These are phyloP conservation scores for Gossypium rotundifolium DNA, from an alignment of 345 rosid species.

Conservation along the genomic window DNA sequence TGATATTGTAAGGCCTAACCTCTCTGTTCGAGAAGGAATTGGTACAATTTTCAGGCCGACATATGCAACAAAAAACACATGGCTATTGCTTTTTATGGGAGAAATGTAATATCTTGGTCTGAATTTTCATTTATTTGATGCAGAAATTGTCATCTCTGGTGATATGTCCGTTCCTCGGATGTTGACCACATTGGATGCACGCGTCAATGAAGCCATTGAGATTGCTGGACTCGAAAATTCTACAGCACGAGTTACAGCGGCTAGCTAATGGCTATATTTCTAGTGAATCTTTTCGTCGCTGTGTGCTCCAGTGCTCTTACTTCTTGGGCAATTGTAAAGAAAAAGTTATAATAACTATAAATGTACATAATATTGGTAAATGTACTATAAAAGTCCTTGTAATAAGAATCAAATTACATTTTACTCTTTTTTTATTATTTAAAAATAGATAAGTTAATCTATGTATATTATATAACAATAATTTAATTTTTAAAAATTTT, in stretches of 20 bases:
- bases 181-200: slow-evolving; percentile 39
- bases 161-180: slow-evolving; percentile 64
- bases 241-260: slow-evolving; percentile 21
- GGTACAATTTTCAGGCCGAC: slow-evolving; percentile 27
- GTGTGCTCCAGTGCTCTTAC: no score
- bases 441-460: no score
- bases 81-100: neutral
- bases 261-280: neutral
- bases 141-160: slow-evolving; percentile 69
- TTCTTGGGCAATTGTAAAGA: neutral
- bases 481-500: no score
- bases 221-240: slow-evolving; percentile 26
- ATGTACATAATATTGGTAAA: no score
- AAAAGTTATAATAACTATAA: no score
- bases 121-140: slow-evolving; percentile 5
- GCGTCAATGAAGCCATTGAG: slow-evolving; percentile 17
- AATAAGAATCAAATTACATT: no score
- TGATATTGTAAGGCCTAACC: slow-evolving; percentile 59
- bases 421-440: no score
- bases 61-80: neutral
- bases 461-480: no score
- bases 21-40: slow-evolving; percentile 59
- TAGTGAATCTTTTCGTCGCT: neutral
- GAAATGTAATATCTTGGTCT: neutral
- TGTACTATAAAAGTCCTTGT: no score